Conservation (phyloP, 2,329 filamentous ascomycete genomes). For the Exophiala sp. region DNA sequence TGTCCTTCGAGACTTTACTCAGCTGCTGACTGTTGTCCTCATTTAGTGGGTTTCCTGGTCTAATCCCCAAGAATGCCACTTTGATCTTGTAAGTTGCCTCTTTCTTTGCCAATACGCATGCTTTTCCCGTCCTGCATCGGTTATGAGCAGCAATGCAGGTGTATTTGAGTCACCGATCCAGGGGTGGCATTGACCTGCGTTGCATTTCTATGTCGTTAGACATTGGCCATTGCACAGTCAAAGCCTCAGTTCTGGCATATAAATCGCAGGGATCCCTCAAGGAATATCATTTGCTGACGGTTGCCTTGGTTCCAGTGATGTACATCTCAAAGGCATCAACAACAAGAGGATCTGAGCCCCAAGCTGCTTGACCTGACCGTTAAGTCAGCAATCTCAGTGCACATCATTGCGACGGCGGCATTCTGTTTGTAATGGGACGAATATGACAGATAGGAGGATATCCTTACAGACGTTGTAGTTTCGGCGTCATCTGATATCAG, state of each 20-base stretch:
- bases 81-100: constrained; percentile 69
- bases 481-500: background rate
- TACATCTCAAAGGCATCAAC: constrained; percentile 62
- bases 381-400: background rate
- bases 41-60: constrained; percentile 66
- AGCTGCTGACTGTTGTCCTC: constrained; percentile 17
- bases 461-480: background rate
- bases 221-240: no score
- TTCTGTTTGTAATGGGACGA: constrained; percentile 2
- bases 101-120: constrained; percentile 17
- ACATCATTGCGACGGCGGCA: constrained; percentile 5
- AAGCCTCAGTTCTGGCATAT: no score
- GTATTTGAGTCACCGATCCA: background rate
- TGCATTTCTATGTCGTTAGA: no score
- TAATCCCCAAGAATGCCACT: constrained; percentile 68
- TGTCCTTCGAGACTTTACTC: no score
- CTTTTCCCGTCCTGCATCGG: no score
- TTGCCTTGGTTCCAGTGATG: constrained; percentile 48
- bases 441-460: background rate
- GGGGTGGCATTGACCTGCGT: background rate
- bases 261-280: no score
- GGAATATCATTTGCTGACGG: background rate
- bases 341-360: constrained; percentile 26
- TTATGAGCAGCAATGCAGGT: background rate
- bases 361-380: background rate